A percentile compares a stretch with the other conserved stretches of the same genome.
Evolutionary conservation across 176 grass and related monocot species (phyloP).

Genomic region (Phoenix dactylifera): DNA sequence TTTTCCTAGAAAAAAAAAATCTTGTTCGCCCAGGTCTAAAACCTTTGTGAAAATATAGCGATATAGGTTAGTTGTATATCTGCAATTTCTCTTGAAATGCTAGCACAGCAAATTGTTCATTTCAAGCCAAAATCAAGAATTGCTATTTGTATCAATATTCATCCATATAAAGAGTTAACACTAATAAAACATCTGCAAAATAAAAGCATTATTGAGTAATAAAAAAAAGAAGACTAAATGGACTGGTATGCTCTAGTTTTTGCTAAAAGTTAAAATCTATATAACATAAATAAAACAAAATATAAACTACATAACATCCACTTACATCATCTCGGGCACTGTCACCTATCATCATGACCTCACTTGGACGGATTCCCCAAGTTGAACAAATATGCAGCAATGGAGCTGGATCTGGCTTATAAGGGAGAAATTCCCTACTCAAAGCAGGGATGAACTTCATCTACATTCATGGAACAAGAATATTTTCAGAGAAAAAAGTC

Average conservation of each 20-base stretch:
- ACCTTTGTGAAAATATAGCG: too few species aligned
- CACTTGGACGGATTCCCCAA: constrained; percentile 67
- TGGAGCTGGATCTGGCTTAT: constrained; percentile 88
- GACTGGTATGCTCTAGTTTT: neutral
- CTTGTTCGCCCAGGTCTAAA: too few species aligned
- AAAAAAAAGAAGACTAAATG: neutral
- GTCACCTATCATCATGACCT: constrained; percentile 93
- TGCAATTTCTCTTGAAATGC: too few species aligned
- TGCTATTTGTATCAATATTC: too few species aligned
- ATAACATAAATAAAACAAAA: too few species aligned
- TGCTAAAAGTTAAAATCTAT: neutral
- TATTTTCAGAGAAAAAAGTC: neutral
- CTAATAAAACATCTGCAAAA: too few species aligned
- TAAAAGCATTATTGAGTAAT: too few species aligned
- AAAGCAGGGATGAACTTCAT: constrained; percentile 60
- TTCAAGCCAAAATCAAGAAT: too few species aligned
- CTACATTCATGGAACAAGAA: constrained; percentile 17
- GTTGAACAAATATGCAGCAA: constrained; percentile 78
- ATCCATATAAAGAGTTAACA: too few species aligned
- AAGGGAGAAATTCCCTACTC: constrained; percentile 92
- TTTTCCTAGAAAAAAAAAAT: too few species aligned
- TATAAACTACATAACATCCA: neutral
- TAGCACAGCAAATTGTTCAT: too few species aligned
- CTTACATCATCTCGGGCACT: constrained; percentile 92
- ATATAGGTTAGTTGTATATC: too few species aligned